Evolutionary conservation across 768 basidiomycete genomes (phyloP).

Genomic region (Pisolithus albus): DNA sequence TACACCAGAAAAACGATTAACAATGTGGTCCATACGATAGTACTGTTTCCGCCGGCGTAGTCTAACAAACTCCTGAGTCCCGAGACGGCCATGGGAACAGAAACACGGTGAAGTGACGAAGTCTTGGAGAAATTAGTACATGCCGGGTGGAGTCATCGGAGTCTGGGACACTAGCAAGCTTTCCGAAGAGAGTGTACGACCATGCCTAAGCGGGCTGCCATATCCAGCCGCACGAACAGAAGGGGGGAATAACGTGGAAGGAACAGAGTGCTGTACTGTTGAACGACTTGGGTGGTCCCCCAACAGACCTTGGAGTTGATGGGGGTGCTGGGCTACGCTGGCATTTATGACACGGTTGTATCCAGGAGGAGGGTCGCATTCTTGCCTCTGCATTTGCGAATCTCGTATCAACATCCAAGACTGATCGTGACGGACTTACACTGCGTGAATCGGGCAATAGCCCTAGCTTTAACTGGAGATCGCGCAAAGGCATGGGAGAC

Average conservation of each 20-base stretch:
- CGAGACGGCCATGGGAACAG: too few species aligned
- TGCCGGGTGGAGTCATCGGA: conserved; percentile 16
- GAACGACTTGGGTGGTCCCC: conserved; percentile 17
- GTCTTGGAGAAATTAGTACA: conserved; percentile 12
- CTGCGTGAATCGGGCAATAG: background rate
- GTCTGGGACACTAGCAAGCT: conserved; percentile 18
- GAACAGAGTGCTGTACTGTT: conserved; percentile 14
- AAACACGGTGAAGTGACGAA: background rate
- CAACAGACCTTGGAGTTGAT: conserved; percentile 12
- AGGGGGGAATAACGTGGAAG: conserved; percentile 30
- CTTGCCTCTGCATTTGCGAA: background rate
- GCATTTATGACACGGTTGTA: background rate
- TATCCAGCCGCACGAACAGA: conserved; percentile 33
- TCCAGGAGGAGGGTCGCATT: background rate
- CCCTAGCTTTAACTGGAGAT: background rate
- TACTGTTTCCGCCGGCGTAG: conserved; percentile 5
- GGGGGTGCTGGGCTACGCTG: background rate
- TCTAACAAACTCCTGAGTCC: background rate
- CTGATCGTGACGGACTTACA: background rate
- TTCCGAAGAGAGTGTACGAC: conserved; percentile 22
- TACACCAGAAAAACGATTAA: conserved; percentile 5
- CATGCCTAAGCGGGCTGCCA: conserved; percentile 13
- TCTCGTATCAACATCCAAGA: background rate
- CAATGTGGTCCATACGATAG: conserved; percentile 7
- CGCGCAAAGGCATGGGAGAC: conserved; percentile 1